Evolutionary conservation across 2,329 filamentous ascomycete species (phyloP), one percentile per base, ranked within the genome.

Genomic region (Cercospora nicotianae): DNA sequence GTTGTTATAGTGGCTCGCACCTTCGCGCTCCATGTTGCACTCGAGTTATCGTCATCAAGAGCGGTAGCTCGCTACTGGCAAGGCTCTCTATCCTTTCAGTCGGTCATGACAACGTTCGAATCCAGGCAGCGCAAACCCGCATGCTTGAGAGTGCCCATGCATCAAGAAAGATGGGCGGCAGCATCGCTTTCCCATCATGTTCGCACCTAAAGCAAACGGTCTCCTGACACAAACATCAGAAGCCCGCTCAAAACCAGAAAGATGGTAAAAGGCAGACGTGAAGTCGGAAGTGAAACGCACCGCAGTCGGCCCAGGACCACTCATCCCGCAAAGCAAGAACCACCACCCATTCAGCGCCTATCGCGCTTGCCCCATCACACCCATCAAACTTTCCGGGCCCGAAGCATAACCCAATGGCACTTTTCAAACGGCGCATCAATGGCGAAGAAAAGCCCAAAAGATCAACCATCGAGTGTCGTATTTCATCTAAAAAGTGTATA

Each of bases 401-500:
- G 31, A 39, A 36, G 39, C 30, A 60, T 33, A 60, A 39, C 58
- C 31, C n/a, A 33, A 60, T 16, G 58, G 20, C 48, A 23, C 12
- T 26, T n/a, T 28, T 16, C 18, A 42, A 39, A 31, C 31, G 23
- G 36, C 48, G 48, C 23, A 23, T 13, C 4, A 13, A 10, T 26
- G 48, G 48, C 48, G 48, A 28, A 55, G 48, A 55, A n/a, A 5
- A 55, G 48, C 48, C 48, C 48, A 26, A 53, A 51, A 51, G 33
- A 42, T 42, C 36, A 42, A 42, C 36, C 36, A n/a, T 42, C 16
- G 16, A 42, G 36, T 28, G 8, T 18, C 39, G 42, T 13, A 30
- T 26, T 62, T 62, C 28, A 62, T 62, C 36, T 28, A 30, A 62
- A 33, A 45, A 20, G 26, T 51, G 39, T 28, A 48, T 45, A 39